These are phyloP conservation scores for Exophiala sideris DNA, from an alignment of 2,329 filamentous ascomycete genomes.

Conservation along the genomic window DNA sequence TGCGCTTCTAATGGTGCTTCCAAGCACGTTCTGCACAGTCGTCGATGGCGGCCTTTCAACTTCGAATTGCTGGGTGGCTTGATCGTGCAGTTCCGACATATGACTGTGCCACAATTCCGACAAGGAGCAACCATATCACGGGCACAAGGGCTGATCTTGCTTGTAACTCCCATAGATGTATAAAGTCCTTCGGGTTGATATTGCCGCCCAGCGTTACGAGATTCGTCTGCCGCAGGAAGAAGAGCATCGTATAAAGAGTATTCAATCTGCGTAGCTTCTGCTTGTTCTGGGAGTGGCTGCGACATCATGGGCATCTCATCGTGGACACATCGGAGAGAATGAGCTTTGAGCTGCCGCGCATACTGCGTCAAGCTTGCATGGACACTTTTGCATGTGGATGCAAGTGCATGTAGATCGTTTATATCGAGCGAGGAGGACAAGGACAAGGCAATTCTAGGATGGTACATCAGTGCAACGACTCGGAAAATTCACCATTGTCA, in stretches of 20 bases:
- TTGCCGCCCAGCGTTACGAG: neutral
- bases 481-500: conserved; percentile 11
- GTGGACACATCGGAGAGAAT: conserved; percentile 76
- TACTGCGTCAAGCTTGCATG: conserved; percentile 75
- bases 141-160: conserved; percentile 74
- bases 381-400: conserved; percentile 76
- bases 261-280: conserved; percentile 1
- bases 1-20: conserved; percentile 64
- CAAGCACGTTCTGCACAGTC: conserved; percentile 73
- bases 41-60: conserved; percentile 72
- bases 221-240: neutral
- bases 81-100: conserved; percentile 87
- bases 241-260: conserved; percentile 1
- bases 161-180: conserved; percentile 55
- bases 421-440: conserved; percentile 78
- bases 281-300: conserved; percentile 30
- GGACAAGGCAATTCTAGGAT: conserved; percentile 67
- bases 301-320: conserved; percentile 51
- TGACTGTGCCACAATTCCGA: conserved; percentile 68
- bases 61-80: conserved; percentile 70
- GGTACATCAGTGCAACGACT: conserved; percentile 26
- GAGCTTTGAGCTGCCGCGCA: conserved; percentile 66
- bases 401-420: conserved; percentile 79
- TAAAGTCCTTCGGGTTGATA: conserved; percentile 6
- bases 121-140: conserved; percentile 84